Conservation (phyloP, 352 stramenopile species). For the Phytopythium litorale region DNA sequence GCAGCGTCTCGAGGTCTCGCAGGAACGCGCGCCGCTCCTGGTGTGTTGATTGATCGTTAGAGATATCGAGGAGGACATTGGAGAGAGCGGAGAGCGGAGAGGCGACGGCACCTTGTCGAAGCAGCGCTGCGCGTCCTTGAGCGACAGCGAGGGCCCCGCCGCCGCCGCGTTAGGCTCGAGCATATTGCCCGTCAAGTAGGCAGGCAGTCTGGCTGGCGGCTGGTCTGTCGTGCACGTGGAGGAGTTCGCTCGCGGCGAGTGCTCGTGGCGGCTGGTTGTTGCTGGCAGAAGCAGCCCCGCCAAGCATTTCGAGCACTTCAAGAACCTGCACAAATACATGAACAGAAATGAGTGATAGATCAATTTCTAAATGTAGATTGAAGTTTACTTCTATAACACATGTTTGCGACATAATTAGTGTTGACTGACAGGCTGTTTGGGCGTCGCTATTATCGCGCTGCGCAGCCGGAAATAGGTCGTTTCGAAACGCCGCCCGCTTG, state of each 20-base stretch:
- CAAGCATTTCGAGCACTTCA: background rate
- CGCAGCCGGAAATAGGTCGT: conserved; percentile 4
- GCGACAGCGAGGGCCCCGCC: conserved; percentile 37
- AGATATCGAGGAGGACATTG: conserved; percentile 1
- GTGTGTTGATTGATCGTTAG: conserved; percentile 14
- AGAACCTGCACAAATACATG: background rate
- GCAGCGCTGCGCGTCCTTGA: conserved; percentile 71
- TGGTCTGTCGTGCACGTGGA: background rate
- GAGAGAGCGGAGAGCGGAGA: background rate
- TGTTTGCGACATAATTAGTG: background rate
- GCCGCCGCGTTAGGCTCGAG: conserved; percentile 14
- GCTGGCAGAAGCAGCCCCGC: background rate
- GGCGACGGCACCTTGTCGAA: conserved; percentile 53
- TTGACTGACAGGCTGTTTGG: background rate
- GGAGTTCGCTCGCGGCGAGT: background rate
- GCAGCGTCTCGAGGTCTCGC: conserved; percentile 65
- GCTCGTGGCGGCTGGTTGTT: background rate
- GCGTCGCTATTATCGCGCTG: background rate
- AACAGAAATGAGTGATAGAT: too few relatives aligned
- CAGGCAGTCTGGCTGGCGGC: too few relatives aligned
- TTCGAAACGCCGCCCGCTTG: conserved; percentile 16
- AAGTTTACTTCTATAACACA: background rate
- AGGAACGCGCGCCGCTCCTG: conserved; percentile 67
- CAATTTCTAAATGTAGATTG: too few relatives aligned
- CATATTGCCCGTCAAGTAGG: conserved; percentile 6